Evolutionary conservation across 495 filamentous ascomycete genomes (phyloP).

Genomic region (Paragyromitra xinjiangensis): DNA sequence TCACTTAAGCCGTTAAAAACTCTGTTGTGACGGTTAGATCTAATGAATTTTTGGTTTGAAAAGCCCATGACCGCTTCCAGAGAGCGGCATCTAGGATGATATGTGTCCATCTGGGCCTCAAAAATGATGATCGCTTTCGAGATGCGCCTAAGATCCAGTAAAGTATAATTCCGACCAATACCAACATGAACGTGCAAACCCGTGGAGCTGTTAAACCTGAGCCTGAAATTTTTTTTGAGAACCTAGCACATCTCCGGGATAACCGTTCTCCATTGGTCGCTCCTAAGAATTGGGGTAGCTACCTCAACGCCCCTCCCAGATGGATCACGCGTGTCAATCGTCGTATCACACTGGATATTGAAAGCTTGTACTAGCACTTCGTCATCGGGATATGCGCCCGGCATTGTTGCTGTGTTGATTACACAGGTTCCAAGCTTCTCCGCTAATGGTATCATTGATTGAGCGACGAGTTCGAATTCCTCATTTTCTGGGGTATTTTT

Average conservation of each 20-base stretch:
- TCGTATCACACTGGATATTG: conserved; percentile 8
- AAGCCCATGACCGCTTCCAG: too few relatives aligned
- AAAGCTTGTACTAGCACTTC: not conserved
- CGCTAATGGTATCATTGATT: conserved; percentile 6
- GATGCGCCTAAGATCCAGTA: conserved; percentile 33
- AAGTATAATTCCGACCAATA: conserved; percentile 17
- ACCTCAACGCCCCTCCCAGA: conserved; percentile 26
- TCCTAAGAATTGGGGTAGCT: conserved; percentile 48
- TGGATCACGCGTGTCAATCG: not conserved
- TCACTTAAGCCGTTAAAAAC: not conserved
- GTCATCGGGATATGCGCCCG: not conserved
- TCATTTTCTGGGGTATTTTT: too few relatives aligned
- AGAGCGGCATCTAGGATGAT: conserved; percentile 26
- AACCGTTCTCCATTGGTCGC: conserved; percentile 7
- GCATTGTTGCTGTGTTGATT: not conserved
- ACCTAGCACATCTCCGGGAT: conserved; percentile 24
- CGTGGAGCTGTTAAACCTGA: conserved; percentile 29
- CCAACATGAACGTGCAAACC: conserved; percentile 52
- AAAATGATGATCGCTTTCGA: conserved; percentile 52
- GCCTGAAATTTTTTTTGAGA: not conserved
- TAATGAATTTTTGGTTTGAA: not conserved
- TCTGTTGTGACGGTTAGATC: conserved; percentile 1
- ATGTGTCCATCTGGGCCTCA: conserved; percentile 33
- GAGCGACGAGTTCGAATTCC: not conserved
- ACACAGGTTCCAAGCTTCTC: not conserved